These are phyloP conservation scores for Xylaria sp. DNA, from an alignment of 2,329 filamentous ascomycete species.

Conservation along the genomic window DNA sequence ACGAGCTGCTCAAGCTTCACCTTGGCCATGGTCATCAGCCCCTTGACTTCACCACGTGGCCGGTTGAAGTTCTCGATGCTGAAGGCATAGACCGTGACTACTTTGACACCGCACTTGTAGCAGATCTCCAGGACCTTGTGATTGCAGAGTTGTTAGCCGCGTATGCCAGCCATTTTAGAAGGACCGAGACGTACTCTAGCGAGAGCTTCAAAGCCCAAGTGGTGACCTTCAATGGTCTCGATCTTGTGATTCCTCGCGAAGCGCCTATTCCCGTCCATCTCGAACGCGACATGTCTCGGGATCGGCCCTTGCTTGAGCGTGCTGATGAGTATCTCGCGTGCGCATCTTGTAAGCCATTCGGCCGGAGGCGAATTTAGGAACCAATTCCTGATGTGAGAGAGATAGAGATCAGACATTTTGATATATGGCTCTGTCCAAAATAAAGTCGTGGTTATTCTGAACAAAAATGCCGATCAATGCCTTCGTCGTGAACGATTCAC, in stretches of 20 bases:
- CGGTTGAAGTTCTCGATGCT: conserved; percentile 99
- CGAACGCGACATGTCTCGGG: conserved; percentile 94
- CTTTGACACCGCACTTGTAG: conserved; percentile 94
- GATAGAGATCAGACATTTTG: conserved; percentile 51
- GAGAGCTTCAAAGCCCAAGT: conserved; percentile 90
- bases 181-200: conserved; percentile 60
- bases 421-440: neutral
- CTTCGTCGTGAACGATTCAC: neutral
- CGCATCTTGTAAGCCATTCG: conserved; percentile 76
- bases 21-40: conserved; percentile 96
- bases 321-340: conserved; percentile 81
- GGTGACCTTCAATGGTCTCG: conserved; percentile 94
- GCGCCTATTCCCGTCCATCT: conserved; percentile 96
- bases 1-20: conserved; percentile 87
- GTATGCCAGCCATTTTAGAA: neutral
- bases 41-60: conserved; percentile 92
- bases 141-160: conserved; percentile 17
- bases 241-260: conserved; percentile 88
- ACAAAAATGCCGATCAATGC: neutral
- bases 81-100: conserved; percentile 97
- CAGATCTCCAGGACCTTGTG: conserved; percentile 85
- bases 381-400: conserved; percentile 55
- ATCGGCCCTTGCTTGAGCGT: conserved; percentile 86
- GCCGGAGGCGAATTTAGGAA: conserved; percentile 82
- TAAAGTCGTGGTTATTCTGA: neutral